Evolutionary conservation across 2,329 filamentous ascomycete species (phyloP).

Genomic region (Hymenoscyphus repandus): DNA sequence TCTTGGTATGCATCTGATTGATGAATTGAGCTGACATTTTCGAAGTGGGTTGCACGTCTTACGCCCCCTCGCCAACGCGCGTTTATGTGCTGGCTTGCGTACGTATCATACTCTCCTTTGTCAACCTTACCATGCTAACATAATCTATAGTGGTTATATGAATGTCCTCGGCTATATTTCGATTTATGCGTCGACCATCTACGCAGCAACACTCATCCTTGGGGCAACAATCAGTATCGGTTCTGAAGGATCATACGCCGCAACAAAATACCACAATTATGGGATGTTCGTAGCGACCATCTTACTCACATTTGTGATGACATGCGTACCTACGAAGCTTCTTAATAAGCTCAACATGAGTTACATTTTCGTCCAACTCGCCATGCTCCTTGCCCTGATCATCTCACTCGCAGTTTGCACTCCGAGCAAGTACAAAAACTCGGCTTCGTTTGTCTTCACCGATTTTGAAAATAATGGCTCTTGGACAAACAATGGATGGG

Average conservation of each 20-base stretch:
- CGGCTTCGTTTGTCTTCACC: conserved; percentile 25
- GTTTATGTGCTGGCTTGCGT: conserved; percentile 33
- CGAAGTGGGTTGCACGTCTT: conserved; percentile 30
- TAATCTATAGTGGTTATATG: conserved; percentile 27
- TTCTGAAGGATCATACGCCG: conserved; percentile 20
- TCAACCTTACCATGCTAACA: conserved; percentile 4
- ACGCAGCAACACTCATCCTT: conserved; percentile 30
- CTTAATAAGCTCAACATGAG: conserved; percentile 28
- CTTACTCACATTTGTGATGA: conserved; percentile 29
- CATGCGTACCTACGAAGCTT: conserved; percentile 26
- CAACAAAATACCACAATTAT: conserved; percentile 30
- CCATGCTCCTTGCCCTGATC: conserved; percentile 28
- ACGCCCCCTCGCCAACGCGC: conserved; percentile 27
- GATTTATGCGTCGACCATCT: conserved; percentile 32
- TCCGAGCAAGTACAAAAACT: conserved; percentile 25
- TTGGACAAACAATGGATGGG: conserved; percentile 30
- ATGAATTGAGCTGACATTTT: conserved; percentile 5
- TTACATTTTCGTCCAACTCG: conserved; percentile 30
- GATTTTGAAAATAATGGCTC: conserved; percentile 29
- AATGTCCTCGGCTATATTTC: conserved; percentile 31
- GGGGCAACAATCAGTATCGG: conserved; percentile 26
- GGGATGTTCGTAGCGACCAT: conserved; percentile 30
- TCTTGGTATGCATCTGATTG: not conserved
- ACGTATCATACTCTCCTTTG: conserved; percentile 7
- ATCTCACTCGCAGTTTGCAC: conserved; percentile 28